Evolutionary conservation across 257 asterid genomes (phyloP).

Genomic region (Gentiana macrophylla): DNA sequence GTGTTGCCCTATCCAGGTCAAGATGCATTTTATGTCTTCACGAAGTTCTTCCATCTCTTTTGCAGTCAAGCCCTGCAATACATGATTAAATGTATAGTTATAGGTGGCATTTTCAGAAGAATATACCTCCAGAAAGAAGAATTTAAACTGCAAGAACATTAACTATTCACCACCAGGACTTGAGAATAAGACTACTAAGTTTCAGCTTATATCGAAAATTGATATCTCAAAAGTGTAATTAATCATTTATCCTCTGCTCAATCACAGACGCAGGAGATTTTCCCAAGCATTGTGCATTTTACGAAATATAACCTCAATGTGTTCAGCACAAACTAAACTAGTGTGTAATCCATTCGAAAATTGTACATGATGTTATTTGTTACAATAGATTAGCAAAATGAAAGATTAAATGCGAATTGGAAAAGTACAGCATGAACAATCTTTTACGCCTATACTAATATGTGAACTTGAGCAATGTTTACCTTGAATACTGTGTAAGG

Average conservation of each 20-base stretch:
- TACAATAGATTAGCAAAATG: background rate
- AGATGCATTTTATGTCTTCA: constrained; percentile 79
- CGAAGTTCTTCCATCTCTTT: constrained; percentile 87
- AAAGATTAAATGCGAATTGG: background rate
- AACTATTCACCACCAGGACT: background rate
- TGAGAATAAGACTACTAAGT: background rate
- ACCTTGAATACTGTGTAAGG: constrained; percentile 73
- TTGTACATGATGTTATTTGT: background rate
- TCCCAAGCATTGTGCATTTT: no score
- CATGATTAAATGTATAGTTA: constrained; percentile 19
- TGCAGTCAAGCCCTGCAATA: constrained; percentile 36
- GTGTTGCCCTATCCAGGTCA: constrained; percentile 71
- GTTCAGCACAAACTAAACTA: no score
- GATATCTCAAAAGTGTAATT: no score
- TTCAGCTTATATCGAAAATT: no score
- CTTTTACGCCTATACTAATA: constrained; percentile 13
- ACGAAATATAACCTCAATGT: background rate
- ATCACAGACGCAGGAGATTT: no score
- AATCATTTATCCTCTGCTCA: no score
- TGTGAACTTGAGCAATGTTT: no score
- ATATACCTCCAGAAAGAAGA: background rate
- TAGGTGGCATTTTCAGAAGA: constrained; percentile 1
- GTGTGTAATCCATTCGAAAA: no score
- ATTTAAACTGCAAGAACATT: background rate
- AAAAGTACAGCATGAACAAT: constrained; percentile 1